A percentile compares a stretch with the other conserved stretches of the same genome.
Evolutionary conservation across 1,284 basidiomycete genomes (phyloP).

Genomic region (Neonothopanus nambi): DNA sequence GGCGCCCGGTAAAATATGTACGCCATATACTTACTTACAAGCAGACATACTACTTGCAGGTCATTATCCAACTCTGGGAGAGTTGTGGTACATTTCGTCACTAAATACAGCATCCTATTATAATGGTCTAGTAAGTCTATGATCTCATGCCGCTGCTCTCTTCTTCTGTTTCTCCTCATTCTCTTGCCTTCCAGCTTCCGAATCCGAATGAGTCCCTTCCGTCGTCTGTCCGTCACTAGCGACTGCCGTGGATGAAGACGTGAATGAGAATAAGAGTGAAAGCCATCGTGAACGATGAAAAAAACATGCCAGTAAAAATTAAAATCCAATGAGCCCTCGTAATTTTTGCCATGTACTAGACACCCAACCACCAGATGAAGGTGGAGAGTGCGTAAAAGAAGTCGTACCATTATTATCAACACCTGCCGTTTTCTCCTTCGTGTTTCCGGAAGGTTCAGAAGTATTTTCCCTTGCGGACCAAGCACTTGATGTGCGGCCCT

Average conservation of each 20-base stretch:
- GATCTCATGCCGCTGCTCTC: slow-evolving; percentile 41
- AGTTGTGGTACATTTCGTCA: slow-evolving; percentile 12
- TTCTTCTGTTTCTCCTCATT: slow-evolving; percentile 36
- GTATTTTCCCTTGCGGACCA: slow-evolving; percentile 22
- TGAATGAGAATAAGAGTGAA: slow-evolving; percentile 8
- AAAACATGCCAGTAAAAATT: slow-evolving; percentile 54
- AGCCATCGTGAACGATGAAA: slow-evolving; percentile 19
- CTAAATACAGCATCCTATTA: slow-evolving; percentile 10
- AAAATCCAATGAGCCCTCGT: slow-evolving; percentile 68
- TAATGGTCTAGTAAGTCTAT: slow-evolving; percentile 15
- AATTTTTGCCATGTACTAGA: slow-evolving; percentile 68
- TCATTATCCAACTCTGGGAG: slow-evolving; percentile 7
- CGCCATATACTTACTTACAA: not conserved
- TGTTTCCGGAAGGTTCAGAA: slow-evolving; percentile 20
- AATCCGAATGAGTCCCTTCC: slow-evolving; percentile 18
- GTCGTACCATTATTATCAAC: slow-evolving; percentile 70
- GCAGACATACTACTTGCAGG: not conserved
- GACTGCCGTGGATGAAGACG: slow-evolving; percentile 10
- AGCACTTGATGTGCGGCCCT: slow-evolving; percentile 53
- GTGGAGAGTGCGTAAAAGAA: slow-evolving; percentile 57
- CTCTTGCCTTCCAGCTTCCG: slow-evolving; percentile 26
- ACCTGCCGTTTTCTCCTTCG: slow-evolving; percentile 29
- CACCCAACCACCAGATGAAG: slow-evolving; percentile 61
- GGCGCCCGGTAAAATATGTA: not conserved
- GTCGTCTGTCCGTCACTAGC: slow-evolving; percentile 8